A percentile compares a stretch with the other conserved stretches of the same genome.
Evolutionary conservation across 1,284 basidiomycete species (phyloP).

Genomic region (Garcileccinum viscosum): DNA sequence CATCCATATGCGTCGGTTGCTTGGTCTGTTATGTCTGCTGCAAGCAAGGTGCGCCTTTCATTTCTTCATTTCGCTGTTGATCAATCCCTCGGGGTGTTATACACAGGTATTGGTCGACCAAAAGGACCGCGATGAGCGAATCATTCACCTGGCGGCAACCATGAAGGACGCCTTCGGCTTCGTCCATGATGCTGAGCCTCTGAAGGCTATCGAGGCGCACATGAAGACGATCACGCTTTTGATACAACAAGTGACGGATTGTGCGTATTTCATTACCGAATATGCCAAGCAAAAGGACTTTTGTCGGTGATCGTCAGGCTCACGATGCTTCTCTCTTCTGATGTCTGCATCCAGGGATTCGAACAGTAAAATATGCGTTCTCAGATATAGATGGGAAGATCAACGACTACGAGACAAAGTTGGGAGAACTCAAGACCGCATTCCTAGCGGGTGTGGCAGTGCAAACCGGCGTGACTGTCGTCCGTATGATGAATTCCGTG

Average conservation of each 20-base stretch:
- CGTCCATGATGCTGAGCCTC: background rate
- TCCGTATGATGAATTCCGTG: background rate
- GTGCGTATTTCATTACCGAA: background rate
- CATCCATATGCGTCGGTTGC: constrained; percentile 3
- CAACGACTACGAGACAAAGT: background rate
- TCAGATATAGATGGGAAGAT: background rate
- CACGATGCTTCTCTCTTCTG: background rate
- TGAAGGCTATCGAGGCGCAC: constrained; percentile 1
- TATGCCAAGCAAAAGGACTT: background rate
- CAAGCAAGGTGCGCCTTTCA: background rate
- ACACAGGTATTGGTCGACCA: background rate
- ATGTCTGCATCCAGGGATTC: background rate
- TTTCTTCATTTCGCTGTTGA: background rate
- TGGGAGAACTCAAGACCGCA: background rate
- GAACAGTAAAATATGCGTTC: background rate
- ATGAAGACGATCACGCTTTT: background rate
- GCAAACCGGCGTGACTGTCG: background rate
- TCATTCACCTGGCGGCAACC: background rate
- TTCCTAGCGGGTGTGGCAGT: background rate
- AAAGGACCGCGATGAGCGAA: too few species aligned
- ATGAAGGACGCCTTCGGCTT: constrained; percentile 2
- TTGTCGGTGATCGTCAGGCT: background rate
- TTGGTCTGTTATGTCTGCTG: background rate
- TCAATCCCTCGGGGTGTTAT: background rate
- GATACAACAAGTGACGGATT: background rate